These are phyloP conservation scores for Paulownia fortunei DNA, from an alignment of 257 asterid species.

Conservation along the genomic window DNA sequence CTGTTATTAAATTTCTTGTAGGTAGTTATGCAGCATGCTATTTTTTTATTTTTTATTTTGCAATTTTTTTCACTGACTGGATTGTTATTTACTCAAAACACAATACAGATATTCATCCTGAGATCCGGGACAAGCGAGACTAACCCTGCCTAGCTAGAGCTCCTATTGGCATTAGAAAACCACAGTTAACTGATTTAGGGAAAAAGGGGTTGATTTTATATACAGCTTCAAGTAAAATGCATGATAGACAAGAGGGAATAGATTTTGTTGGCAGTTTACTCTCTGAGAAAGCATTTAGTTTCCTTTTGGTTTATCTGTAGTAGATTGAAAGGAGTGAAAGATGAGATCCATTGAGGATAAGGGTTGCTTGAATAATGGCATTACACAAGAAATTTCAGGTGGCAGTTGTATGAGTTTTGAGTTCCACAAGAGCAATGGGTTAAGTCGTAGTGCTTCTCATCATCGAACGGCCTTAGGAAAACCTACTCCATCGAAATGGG, in stretches of 20 bases:
- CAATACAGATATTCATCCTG: slow-evolving; percentile 42
- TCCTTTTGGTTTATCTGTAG: not conserved
- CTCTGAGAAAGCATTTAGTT: not conserved
- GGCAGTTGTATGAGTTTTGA: slow-evolving; percentile 55
- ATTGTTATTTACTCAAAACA: slow-evolving; percentile 26
- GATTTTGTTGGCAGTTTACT: not conserved
- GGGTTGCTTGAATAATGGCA: slow-evolving; percentile 61
- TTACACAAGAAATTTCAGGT: slow-evolving; percentile 48
- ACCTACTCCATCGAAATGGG: slow-evolving; percentile 94
- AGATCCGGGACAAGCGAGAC: slow-evolving; percentile 18
- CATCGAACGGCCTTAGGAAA: slow-evolving; percentile 68
- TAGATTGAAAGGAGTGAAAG: slow-evolving; percentile 18
- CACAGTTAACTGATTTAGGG: not conserved
- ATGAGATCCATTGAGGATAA: slow-evolving; percentile 80
- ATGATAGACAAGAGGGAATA: slow-evolving; percentile 14
- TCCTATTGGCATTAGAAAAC: slow-evolving; percentile 25
- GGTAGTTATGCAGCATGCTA: not conserved
- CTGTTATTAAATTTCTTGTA: not conserved
- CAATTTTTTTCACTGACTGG: not conserved
- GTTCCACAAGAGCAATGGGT: slow-evolving; percentile 61
- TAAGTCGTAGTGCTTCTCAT: slow-evolving; percentile 53
- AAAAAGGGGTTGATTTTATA: slow-evolving; percentile 5
- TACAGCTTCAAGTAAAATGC: not conserved
- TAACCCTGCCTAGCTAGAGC: too few species aligned
- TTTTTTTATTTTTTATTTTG: not conserved